phyloP scores from a whole-genome alignment of 2,329 filamentous ascomycete genomes.

The Fusarium continuum region DNA sequence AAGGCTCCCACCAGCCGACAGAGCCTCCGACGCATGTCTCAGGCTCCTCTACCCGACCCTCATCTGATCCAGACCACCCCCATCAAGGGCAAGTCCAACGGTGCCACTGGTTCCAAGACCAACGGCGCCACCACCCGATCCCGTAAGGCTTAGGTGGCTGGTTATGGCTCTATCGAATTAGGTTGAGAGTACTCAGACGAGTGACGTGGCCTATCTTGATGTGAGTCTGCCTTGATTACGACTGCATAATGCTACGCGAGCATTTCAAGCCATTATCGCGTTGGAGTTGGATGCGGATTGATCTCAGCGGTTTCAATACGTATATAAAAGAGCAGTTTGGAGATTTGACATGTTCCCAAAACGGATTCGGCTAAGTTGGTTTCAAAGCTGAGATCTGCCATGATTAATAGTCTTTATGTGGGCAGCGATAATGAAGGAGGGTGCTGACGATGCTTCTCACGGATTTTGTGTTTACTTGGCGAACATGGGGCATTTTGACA shows the following conservation, averaged over 20 bases:
- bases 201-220: background rate
- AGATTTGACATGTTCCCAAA: constrained; percentile 35
- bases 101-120: constrained; percentile 64
- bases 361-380: constrained; percentile 30
- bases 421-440: constrained; percentile 45
- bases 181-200: background rate
- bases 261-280: constrained; percentile 16
- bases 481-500: constrained; percentile 44
- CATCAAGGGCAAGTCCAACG: constrained; percentile 55
- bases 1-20: constrained; percentile 85
- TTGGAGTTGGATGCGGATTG: constrained; percentile 34
- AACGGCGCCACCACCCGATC: constrained; percentile 72
- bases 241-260: constrained; percentile 15
- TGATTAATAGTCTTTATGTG: constrained; percentile 42
- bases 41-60: constrained; percentile 80
- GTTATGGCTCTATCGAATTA: background rate
- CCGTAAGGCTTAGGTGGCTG: constrained; percentile 66
- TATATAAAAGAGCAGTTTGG: constrained; percentile 41
- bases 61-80: constrained; percentile 65
- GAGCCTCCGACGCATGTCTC: constrained; percentile 71
- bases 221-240: constrained; percentile 4
- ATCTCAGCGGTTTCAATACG: constrained; percentile 33
- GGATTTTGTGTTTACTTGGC: constrained; percentile 44
- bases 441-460: constrained; percentile 44
- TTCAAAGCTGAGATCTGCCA: constrained; percentile 22